These are phyloP conservation scores for Brachypodium distachyon DNA, from an alignment of 202 grass and related monocot species.

Conservation along the genomic window DNA sequence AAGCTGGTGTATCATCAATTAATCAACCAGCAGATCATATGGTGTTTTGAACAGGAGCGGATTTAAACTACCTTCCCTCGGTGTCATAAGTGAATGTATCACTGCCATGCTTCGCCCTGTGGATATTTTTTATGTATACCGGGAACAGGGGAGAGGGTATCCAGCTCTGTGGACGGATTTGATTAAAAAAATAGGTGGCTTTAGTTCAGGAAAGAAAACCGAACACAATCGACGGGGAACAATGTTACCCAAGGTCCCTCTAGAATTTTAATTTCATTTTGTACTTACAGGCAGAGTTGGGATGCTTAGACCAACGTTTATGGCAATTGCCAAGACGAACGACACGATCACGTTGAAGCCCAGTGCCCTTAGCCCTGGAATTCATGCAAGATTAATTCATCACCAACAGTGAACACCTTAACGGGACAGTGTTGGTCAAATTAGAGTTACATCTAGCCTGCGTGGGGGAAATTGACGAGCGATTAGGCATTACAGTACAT, in stretches of 20 bases:
- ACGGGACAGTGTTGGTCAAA: too few relatives aligned
- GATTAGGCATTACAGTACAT: too few relatives aligned
- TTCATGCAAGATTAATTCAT: neutral
- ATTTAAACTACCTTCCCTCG: conserved; percentile 52
- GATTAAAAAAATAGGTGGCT: neutral
- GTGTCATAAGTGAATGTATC: conserved; percentile 42
- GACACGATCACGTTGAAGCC: conserved; percentile 52
- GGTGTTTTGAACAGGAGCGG: too few relatives aligned
- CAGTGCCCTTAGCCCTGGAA: conserved; percentile 35
- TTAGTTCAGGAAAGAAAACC: neutral
- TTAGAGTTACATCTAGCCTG: too few relatives aligned
- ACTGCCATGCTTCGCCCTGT: conserved; percentile 49
- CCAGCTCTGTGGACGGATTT: conserved; percentile 21
- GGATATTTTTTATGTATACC: conserved; percentile 46
- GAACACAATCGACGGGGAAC: neutral
- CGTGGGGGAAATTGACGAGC: too few relatives aligned
- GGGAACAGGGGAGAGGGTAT: conserved; percentile 55
- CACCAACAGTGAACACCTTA: too few relatives aligned
- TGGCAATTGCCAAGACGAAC: conserved; percentile 29
- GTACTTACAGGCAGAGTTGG: conserved; percentile 38
- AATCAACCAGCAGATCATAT: neutral
- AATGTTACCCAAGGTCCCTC: neutral
- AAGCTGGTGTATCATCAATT: too few relatives aligned
- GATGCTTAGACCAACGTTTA: conserved; percentile 44
- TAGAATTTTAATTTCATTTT: too few relatives aligned